Percentiles rank a stretch among this genome's conserved stretches.
Evolutionary conservation across 2,329 filamentous ascomycete genomes (phyloP).

Genomic region (Alternaria metachromatica): DNA sequence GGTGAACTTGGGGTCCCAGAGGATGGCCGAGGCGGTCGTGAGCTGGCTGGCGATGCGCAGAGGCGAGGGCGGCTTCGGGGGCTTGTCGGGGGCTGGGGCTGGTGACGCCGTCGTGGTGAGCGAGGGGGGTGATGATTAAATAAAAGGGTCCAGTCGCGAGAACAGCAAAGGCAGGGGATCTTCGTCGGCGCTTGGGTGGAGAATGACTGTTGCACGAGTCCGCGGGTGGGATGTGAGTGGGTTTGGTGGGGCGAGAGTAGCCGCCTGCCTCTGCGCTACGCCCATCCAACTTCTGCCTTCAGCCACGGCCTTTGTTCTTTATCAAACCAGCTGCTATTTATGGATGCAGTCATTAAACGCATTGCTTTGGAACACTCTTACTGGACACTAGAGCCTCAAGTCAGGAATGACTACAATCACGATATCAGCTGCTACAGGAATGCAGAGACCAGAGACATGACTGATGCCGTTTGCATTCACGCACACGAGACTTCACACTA

Average conservation of each 20-base stretch:
- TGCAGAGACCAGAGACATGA: too few species aligned
- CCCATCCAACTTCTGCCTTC: background rate
- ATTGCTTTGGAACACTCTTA: background rate
- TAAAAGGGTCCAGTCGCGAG: constrained; percentile 12
- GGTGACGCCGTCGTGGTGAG: constrained; percentile 20
- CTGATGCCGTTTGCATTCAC: too few species aligned
- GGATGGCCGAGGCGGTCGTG: constrained; percentile 57
- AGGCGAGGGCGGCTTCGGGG: constrained; percentile 12
- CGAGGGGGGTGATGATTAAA: background rate
- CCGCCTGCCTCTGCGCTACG: constrained; percentile 17
- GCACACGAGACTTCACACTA: too few species aligned
- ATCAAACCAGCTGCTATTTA: background rate
- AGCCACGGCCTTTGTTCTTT: background rate
- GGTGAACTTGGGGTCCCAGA: constrained; percentile 59
- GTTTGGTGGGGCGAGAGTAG: constrained; percentile 15
- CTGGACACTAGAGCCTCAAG: background rate
- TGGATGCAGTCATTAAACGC: background rate
- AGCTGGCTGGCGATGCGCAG: constrained; percentile 54
- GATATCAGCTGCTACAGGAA: too few species aligned
- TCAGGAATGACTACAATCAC: too few species aligned
- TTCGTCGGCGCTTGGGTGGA: constrained; percentile 15
- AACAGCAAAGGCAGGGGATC: constrained; percentile 8
- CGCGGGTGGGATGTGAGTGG: constrained; percentile 7
- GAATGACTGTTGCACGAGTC: constrained; percentile 12
- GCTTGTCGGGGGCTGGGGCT: constrained; percentile 16